Percentiles rank a stretch among this genome's conserved stretches.
Conservation (phyloP, 148 eudicot genomes). For the Silene uniflora region DNA sequence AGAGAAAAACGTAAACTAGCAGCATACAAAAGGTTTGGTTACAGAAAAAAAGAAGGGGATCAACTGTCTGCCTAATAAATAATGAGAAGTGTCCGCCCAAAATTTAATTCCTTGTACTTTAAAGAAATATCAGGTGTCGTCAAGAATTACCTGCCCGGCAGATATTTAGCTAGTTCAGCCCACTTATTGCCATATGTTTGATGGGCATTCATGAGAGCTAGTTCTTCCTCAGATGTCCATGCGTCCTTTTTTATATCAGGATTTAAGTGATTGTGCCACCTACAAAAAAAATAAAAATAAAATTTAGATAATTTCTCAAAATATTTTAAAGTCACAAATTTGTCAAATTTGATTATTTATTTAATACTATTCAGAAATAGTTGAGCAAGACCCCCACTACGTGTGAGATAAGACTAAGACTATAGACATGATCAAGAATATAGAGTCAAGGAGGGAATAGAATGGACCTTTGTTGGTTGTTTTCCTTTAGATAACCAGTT, state of each 20-base stretch:
- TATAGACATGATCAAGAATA: neutral
- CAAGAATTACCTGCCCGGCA: conserved; percentile 73
- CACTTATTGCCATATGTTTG: conserved; percentile 77
- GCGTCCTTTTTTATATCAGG: conserved; percentile 89
- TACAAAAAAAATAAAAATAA: conserved; percentile 22
- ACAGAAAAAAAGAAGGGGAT: no score
- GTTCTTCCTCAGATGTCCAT: conserved; percentile 86
- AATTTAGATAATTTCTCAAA: conserved; percentile 39
- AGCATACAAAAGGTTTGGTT: neutral
- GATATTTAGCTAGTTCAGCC: conserved; percentile 89
- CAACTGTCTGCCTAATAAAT: neutral
- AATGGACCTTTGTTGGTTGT: no score
- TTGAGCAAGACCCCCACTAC: neutral
- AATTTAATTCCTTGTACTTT: neutral
- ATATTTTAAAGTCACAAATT: neutral
- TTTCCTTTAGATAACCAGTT: no score
- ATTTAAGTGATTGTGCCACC: conserved; percentile 99
- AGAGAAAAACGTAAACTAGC: neutral
- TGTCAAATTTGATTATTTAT: neutral
- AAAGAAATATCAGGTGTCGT: neutral
- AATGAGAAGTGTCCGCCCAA: neutral
- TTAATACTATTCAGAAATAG: neutral
- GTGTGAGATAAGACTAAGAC: neutral
- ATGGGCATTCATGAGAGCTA: conserved; percentile 81
- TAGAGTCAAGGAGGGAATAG: no score